These are phyloP conservation scores for Arthonia radiata DNA, from an alignment of 495 filamentous ascomycete genomes.

Conservation along the genomic window DNA sequence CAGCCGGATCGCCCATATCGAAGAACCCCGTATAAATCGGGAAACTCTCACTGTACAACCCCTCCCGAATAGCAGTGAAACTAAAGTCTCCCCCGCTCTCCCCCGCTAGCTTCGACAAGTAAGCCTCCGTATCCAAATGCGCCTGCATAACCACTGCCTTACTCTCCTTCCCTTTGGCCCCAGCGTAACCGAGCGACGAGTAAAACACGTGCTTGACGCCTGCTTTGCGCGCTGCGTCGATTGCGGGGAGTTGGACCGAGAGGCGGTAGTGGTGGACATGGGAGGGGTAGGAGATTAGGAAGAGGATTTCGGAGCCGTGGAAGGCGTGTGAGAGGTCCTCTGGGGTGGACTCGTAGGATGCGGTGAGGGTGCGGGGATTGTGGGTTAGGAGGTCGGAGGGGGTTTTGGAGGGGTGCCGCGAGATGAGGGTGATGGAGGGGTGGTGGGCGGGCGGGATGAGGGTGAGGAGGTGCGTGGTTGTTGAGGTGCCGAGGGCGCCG, in stretches of 20 bases:
- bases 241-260: slow-evolving; percentile 26
- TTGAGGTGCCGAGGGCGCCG: too few species aligned
- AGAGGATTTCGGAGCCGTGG: slow-evolving; percentile 18
- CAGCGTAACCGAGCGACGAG: slow-evolving; percentile 35
- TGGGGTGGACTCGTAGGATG: too few species aligned
- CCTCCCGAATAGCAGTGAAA: slow-evolving; percentile 32
- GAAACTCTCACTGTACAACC: slow-evolving; percentile 41
- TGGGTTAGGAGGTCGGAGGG: too few species aligned
- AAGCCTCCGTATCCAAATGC: slow-evolving; percentile 35
- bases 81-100: slow-evolving; percentile 10
- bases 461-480: too few species aligned
- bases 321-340: slow-evolving; percentile 16
- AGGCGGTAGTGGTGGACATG: slow-evolving; percentile 19
- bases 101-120: slow-evolving; percentile 18
- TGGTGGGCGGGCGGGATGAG: too few species aligned
- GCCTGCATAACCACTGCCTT: slow-evolving; percentile 40
- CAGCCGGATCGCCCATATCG: slow-evolving; percentile 12
- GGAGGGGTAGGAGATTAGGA: slow-evolving; percentile 24
- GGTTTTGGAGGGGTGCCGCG: too few species aligned
- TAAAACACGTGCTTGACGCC: slow-evolving; percentile 43
- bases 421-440: too few species aligned
- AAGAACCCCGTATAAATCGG: slow-evolving; percentile 45
- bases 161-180: slow-evolving; percentile 16
- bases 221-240: slow-evolving; percentile 28
- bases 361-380: too few species aligned